Conservation (phyloP, 257 asterid genomes). For the Cinchona pubescens region DNA sequence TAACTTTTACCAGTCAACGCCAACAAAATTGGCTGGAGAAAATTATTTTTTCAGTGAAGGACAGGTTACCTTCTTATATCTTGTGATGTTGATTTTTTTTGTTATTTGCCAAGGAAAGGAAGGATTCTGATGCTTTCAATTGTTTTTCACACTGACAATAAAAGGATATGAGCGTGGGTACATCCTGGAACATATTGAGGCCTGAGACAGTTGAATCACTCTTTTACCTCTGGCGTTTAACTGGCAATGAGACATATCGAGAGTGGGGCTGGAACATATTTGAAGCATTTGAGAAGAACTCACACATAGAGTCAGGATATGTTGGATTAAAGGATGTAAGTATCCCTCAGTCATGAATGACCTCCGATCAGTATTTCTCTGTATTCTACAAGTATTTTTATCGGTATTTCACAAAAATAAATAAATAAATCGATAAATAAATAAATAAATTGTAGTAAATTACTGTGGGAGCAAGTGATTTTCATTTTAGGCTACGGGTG, state of each 20-base stretch:
- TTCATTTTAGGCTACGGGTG: background rate
- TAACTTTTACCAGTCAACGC: conserved; percentile 94
- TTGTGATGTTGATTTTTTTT: conserved; percentile 10
- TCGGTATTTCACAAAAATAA: background rate
- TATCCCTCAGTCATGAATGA: conserved; percentile 9
- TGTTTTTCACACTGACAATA: background rate
- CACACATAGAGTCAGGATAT: conserved; percentile 81
- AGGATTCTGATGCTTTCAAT: conserved; percentile 2
- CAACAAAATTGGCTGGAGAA: conserved; percentile 99
- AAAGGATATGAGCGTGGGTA: conserved; percentile 97
- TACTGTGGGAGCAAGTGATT: background rate
- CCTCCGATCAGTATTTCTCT: background rate
- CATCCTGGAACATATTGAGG: conserved; percentile 98
- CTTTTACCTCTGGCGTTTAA: conserved; percentile 96
- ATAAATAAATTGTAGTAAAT: too few species aligned
- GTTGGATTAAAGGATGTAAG: conserved; percentile 99
- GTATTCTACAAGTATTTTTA: background rate
- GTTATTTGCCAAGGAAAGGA: conserved; percentile 9
- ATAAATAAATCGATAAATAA: too few species aligned
- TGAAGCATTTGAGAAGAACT: conserved; percentile 97
- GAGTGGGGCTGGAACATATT: conserved; percentile 99
- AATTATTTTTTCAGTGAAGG: conserved; percentile 80
- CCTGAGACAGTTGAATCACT: conserved; percentile 99
- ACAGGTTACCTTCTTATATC: conserved; percentile 46
- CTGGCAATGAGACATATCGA: conserved; percentile 95